Conservation (phyloP, 495 filamentous ascomycete genomes). For the Trichocladium uniseriatum region DNA sequence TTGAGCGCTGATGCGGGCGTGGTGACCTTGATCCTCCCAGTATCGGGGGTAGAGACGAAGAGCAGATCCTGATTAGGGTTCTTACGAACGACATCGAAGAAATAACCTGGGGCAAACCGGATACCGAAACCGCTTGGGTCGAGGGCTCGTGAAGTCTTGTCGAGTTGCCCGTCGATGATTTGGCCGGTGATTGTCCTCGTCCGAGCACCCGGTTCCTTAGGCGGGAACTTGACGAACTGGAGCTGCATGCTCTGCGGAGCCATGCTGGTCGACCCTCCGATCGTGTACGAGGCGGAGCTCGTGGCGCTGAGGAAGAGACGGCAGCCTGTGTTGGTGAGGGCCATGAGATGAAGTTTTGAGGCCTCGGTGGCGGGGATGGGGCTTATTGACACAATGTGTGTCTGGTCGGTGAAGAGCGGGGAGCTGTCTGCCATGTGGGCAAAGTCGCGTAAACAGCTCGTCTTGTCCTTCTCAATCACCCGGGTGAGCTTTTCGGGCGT, state of each 20-base stretch:
- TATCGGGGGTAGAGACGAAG: slow-evolving; percentile 81
- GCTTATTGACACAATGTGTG: slow-evolving; percentile 71
- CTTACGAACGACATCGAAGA: slow-evolving; percentile 67
- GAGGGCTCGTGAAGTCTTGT: slow-evolving; percentile 40
- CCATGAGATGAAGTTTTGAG: slow-evolving; percentile 77
- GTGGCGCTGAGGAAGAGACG: slow-evolving; percentile 89
- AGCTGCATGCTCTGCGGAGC: slow-evolving; percentile 95
- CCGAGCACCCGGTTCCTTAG: slow-evolving; percentile 30
- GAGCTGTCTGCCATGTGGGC: slow-evolving; percentile 66
- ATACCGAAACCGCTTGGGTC: slow-evolving; percentile 46
- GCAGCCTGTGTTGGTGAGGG: slow-evolving; percentile 81
- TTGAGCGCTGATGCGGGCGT: slow-evolving; percentile 40
- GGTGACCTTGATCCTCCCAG: slow-evolving; percentile 61
- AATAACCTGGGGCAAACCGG: slow-evolving; percentile 81
- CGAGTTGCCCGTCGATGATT: slow-evolving; percentile 26
- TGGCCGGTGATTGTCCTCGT: slow-evolving; percentile 1
- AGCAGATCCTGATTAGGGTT: slow-evolving; percentile 49
- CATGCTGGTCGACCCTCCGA: slow-evolving; percentile 42
- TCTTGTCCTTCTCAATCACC: slow-evolving; percentile 48
- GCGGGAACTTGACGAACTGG: slow-evolving; percentile 89
- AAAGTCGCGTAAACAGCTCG: slow-evolving; percentile 51
- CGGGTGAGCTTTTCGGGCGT: slow-evolving; percentile 39
- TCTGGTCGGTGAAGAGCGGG: slow-evolving; percentile 55
- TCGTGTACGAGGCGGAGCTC: slow-evolving; percentile 60
- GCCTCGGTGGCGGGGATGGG: slow-evolving; percentile 75